A percentile compares a stretch with the other conserved stretches of the same genome.
phyloP scores from a whole-genome alignment of 2,329 filamentous ascomycete species.

The Fusarium metavorans region DNA sequence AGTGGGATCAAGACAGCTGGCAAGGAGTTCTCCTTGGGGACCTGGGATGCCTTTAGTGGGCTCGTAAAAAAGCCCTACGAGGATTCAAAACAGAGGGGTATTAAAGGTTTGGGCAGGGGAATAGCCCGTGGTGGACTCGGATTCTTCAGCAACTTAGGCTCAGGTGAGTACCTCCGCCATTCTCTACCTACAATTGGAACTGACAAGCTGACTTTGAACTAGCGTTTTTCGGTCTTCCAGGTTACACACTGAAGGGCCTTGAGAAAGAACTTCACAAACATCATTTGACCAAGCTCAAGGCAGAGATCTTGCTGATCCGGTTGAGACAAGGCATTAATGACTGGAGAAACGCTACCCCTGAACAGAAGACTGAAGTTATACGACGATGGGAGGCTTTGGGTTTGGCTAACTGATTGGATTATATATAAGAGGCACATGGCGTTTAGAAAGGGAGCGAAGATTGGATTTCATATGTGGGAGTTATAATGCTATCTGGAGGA shows the following conservation, averaged over 20 bases:
- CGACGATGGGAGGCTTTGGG: conserved; percentile 27
- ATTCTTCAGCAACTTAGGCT: conserved; percentile 59
- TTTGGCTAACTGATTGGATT: neutral
- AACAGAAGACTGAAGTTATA: conserved; percentile 14
- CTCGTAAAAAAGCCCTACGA: conserved; percentile 73
- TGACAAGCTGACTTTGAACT: neutral
- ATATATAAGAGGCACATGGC: neutral
- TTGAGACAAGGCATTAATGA: conserved; percentile 48
- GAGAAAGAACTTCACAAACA: conserved; percentile 60
- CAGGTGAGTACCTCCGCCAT: conserved; percentile 39
- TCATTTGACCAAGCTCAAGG: conserved; percentile 48
- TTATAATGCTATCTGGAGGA: neutral
- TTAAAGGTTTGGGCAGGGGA: conserved; percentile 72
- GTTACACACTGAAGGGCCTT: conserved; percentile 65
- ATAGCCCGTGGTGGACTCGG: conserved; percentile 58
- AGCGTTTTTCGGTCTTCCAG: conserved; percentile 58
- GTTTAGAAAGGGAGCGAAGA: neutral
- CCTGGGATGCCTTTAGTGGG: conserved; percentile 77
- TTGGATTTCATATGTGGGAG: neutral
- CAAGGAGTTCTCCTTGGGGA: conserved; percentile 72
- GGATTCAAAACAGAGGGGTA: conserved; percentile 72
- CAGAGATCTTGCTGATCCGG: conserved; percentile 49
- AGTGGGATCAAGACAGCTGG: conserved; percentile 71
- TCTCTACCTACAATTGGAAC: neutral
- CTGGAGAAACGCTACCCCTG: conserved; percentile 35